Evolutionary conservation across 768 basidiomycete genomes (phyloP), one percentile per base, ranked within the genome.

Genomic region (Termitomyces sp.): DNA sequence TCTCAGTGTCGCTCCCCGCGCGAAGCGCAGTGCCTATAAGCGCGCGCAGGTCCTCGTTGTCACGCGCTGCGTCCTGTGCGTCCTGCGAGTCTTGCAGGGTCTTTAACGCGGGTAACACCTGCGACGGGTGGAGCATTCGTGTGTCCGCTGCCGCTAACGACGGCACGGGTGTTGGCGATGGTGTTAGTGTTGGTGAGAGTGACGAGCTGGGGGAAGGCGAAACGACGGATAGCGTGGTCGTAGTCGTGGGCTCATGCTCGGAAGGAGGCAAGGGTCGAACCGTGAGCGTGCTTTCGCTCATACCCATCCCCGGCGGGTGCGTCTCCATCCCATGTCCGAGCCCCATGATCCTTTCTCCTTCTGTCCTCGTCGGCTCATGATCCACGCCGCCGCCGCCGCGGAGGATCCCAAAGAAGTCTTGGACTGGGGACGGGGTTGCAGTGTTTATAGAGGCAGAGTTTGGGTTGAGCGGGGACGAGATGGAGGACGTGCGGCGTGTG

Each of bases 1-100:
- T 83, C 63, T 84, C 81, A 9, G 75, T 80, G 65, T 91, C 90
- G 62, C 75, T 85, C 55, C 80, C 80, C 7, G 81, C 75, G 54
- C 77, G 74, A 30, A 89, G 72, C 15, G 87, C 86, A 1, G 68
- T 69, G 6, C 81, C 79, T 77, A 92, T 80, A 52, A 88, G 77
- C 58, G 74, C 72, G 1, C 86, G 73, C 16, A 91, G 72, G 54
- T 86, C 81, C 5, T 75, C 78, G 33, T 76, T 69, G 69, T 91
- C 91, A 34, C 69, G 68, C 13, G 73, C 76, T 8, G 69, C 70
- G 67, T 90, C 89, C n/a, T 69, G 67, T 31, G 69, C 71, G 59
- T 80, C 76, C 68, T 85, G 81, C 44, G 69, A 63, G 2, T 62
- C 51, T 39, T 72, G 72, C 0, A 75, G 33, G 6, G 55, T 57